phyloP scores from a whole-genome alignment of 2,329 filamentous ascomycete species.

The Raffaelea albimanens region DNA sequence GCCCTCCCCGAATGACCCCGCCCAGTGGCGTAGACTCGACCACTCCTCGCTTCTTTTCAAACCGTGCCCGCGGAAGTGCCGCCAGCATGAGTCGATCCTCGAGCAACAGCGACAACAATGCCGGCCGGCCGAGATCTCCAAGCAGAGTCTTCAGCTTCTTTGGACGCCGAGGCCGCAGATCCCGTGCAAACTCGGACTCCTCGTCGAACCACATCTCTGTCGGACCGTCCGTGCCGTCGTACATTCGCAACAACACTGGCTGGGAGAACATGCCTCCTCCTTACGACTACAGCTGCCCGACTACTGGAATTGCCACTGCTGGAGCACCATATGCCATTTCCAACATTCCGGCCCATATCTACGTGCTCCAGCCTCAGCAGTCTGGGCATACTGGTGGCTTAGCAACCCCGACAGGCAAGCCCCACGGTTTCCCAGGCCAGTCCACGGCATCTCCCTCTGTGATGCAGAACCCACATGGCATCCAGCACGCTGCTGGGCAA shows the following conservation, averaged over 20 bases:
- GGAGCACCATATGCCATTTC: slow-evolving; percentile 6
- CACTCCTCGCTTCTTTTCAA: neutral
- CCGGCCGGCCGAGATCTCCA: slow-evolving; percentile 1
- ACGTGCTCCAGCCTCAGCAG: slow-evolving; percentile 9
- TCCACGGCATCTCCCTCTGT: neutral
- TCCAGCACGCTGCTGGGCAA: neutral
- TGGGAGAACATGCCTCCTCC: slow-evolving; percentile 5
- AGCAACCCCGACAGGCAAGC: neutral
- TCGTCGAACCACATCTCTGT: neutral
- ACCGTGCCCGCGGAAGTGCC: neutral
- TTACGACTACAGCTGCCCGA: slow-evolving; percentile 2
- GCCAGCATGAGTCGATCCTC: neutral
- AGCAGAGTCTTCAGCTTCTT: slow-evolving; percentile 6
- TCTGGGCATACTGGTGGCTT: neutral
- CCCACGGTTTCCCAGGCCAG: neutral
- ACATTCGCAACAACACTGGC: slow-evolving; percentile 1
- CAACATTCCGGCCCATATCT: slow-evolving; percentile 9
- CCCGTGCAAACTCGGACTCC: neutral
- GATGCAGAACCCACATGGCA: neutral
- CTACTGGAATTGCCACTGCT: neutral
- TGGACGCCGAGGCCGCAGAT: slow-evolving; percentile 4
- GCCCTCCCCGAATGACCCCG: neutral
- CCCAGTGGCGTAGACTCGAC: no score
- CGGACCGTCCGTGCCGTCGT: slow-evolving; percentile 2
- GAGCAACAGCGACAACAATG: slow-evolving; percentile 1